Base-by-base conservation (phyloP, 164 flowering plant species). In the Kingdonia uniflora region DNA sequence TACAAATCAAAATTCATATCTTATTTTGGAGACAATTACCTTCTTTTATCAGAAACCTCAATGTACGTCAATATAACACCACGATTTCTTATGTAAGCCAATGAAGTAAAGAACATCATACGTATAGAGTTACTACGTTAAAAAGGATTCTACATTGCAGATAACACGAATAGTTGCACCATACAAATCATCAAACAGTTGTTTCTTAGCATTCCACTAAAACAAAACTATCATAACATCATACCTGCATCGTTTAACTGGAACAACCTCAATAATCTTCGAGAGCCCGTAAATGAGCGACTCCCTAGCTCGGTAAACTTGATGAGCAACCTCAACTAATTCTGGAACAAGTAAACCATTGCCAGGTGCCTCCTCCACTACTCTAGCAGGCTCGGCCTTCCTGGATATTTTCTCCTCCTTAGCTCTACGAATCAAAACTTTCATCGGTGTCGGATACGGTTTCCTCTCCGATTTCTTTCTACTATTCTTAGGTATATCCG, bases 391-490 rank as follows among this genome's bases (percentile, higher is more conserved):
- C 23, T 72, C 68, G 5, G 60, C 65, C 64, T 67, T 79, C 54
- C 82, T 61, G 2, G 66, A 66, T 56, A 70, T 67, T 54, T 51
- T 76, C 68, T 78, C 80, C 60, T 65, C 67, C 51, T 75, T 81
- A 0, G 95, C 90, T 45, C 76, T 76, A 45, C 63, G 64, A 26
- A 86, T 78, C 63, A 86, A 48, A 13, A 68, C 55, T 45, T 80
- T 83, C 84, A 86, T 72, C n/a, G 86, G 80, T 1, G 95, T 83
- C 10, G 71, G 74, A 44, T 74, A 85, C 0, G 90, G 85, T 56
- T 86, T 86, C 56, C 88, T 66, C 68, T 78, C 76, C 2, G 76
- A 66, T 65, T 76, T 78, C n/a, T 37, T 69, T 35, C 54, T 62
- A 0, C 26, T 52, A 26, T 81, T 81, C 54, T 54, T 71, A 1